Evolutionary conservation across 2,329 filamentous ascomycete species (phyloP), one percentile per base, ranked within the genome.

Genomic region (Microcyclospora pomicola): DNA sequence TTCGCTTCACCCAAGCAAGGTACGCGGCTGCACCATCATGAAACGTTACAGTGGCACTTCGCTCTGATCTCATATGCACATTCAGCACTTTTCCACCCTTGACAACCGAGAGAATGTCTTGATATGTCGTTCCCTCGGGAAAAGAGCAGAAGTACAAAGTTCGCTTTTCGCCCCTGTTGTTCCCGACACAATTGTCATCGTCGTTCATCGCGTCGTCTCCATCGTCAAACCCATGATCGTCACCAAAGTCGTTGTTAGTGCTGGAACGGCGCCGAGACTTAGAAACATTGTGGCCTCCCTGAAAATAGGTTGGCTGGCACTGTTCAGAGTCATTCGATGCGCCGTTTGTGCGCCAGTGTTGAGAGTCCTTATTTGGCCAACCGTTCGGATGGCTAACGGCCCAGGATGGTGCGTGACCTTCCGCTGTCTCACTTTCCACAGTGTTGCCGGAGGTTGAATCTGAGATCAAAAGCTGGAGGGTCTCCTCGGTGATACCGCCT

Each of bases 11-110:
- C 56, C 83, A 68, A 0, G 73, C 66, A 35, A 78, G 66, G 53
- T 85, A 91, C 0, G 72, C 68, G 40, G 75, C 70, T 14, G 67
- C 63, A 27, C 71, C 71, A 36, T 76, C 67, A 6, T 83, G 64
- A 53, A 91, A 91, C 0, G 83, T 82, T 2, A 91, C 66, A 31
- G 68, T 71, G 3, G 75, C 80, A 33, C 63, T 64, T 27, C 71
- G 71, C 36, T 84, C 76, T 31, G 70, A 53, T 27, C 75, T 72
- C 34, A 86, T 48, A 47, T 72, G 79, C 31, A 88, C 63, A 45
- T 85, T 80, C 9, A 87, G 58, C 9, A 92, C 49, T 45, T 72
- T 66, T 1, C 83, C 84, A 15, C 84, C 83, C 41, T 78, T 75
- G 36, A 91, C 61, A 9, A 69, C 68, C 15, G 68, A 66, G 2